These are phyloP conservation scores for Climacium dendroides DNA, from an alignment of 225 moss, liverwort and hornwort genomes.

Conservation along the genomic window DNA sequence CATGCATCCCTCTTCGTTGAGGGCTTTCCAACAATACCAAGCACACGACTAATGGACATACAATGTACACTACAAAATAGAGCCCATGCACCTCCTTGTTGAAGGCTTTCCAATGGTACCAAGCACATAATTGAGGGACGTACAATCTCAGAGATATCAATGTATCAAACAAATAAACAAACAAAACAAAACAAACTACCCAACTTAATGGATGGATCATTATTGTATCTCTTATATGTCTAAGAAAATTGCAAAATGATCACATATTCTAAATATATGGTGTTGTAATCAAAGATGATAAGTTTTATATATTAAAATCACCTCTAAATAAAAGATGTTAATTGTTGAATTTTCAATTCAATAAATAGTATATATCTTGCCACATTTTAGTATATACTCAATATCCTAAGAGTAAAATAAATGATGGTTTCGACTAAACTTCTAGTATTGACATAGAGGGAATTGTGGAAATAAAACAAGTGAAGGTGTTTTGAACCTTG, in stretches of 20 bases:
- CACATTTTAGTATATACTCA: neutral
- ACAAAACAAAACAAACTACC: too few relatives aligned
- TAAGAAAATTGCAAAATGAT: neutral
- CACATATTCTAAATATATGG: neutral
- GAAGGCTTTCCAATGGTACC: too few relatives aligned
- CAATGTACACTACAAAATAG: too few relatives aligned
- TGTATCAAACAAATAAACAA: too few relatives aligned
- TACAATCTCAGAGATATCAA: too few relatives aligned
- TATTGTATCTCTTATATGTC: neutral
- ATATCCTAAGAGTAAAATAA: neutral
- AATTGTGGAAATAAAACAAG: neutral
- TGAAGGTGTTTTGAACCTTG: neutral
- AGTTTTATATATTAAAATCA: neutral
- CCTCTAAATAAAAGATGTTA: fast-evolving
- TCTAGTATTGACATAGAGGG: fast-evolving
- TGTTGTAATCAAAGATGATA: neutral
- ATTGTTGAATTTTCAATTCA: neutral
- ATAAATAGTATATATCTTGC: neutral
- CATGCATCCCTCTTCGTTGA: too few relatives aligned
- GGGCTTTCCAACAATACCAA: too few relatives aligned
- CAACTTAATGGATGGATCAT: too few relatives aligned
- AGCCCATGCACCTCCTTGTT: too few relatives aligned
- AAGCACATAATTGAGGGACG: too few relatives aligned
- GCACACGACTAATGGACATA: too few relatives aligned
- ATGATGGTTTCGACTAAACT: fast-evolving